Evolutionary conservation across 352 stramenopile genomes (phyloP).

Genomic region (Phytophthora podocarpi): DNA sequence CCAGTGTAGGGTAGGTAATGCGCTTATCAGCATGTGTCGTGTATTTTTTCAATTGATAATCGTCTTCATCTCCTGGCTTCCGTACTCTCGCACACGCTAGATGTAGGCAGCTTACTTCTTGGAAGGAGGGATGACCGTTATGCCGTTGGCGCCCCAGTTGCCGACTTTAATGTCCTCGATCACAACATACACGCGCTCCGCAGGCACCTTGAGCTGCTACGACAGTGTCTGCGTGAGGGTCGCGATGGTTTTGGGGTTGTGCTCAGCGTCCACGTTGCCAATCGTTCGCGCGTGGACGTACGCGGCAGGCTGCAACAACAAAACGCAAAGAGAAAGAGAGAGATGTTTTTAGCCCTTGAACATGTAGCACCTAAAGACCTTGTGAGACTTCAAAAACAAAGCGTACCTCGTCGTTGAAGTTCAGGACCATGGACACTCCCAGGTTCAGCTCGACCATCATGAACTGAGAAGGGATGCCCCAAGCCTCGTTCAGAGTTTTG

Average conservation of each 20-base stretch:
- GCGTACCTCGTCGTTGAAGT: constrained; percentile 32
- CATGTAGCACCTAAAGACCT: too few species aligned
- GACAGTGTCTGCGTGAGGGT: constrained; percentile 11
- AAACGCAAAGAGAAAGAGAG: too few species aligned
- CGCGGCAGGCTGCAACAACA: constrained; percentile 37
- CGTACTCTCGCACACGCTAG: background rate
- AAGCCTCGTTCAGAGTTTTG: constrained; percentile 42
- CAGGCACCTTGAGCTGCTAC: constrained; percentile 3
- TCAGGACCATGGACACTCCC: constrained; percentile 38
- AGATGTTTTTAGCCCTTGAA: too few species aligned
- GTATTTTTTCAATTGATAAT: too few species aligned
- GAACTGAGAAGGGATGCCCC: constrained; percentile 37
- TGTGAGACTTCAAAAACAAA: background rate
- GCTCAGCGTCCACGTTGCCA: constrained; percentile 33
- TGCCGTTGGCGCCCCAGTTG: constrained; percentile 8
- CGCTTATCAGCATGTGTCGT: background rate
- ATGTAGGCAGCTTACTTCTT: background rate
- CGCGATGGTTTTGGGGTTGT: constrained; percentile 36
- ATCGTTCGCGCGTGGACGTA: constrained; percentile 39
- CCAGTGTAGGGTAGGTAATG: too few species aligned
- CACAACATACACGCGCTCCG: constrained; percentile 16
- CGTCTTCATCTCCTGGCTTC: too few species aligned
- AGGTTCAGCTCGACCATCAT: constrained; percentile 55
- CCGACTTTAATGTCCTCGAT: constrained; percentile 31
- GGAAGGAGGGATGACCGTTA: constrained; percentile 6